Percentiles rank a stretch among this genome's conserved stretches.
These are phyloP conservation scores for Xylaria telfairii DNA, from an alignment of 495 filamentous ascomycete genomes.

Conservation along the genomic window DNA sequence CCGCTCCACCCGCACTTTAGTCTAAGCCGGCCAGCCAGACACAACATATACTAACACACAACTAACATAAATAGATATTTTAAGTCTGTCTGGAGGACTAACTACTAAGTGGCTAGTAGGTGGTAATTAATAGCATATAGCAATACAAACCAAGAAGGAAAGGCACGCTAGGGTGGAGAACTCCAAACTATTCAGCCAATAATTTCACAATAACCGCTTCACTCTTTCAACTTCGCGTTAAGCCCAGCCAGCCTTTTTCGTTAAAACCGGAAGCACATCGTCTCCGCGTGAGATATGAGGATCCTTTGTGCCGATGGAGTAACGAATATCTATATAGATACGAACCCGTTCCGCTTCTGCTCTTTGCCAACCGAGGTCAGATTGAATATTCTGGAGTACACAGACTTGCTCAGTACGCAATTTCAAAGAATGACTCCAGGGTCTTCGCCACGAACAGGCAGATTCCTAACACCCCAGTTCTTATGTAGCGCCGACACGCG, in stretches of 20 bases:
- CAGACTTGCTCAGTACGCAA: not conserved
- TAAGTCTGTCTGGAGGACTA: too few relatives aligned
- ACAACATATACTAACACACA: too few relatives aligned
- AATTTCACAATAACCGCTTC: not conserved
- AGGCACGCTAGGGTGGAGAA: not conserved
- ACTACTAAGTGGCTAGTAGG: not conserved
- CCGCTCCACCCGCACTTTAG: not conserved
- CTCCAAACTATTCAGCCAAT: not conserved
- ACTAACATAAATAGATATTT: too few relatives aligned
- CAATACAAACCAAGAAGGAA: not conserved
- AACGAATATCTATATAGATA: not conserved
- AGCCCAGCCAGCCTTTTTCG: not conserved
- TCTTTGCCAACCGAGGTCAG: not conserved
- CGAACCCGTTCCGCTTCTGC: not conserved
- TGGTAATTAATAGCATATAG: not conserved
- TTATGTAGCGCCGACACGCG: not conserved
- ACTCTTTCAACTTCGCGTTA: not conserved
- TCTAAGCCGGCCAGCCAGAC: too few relatives aligned
- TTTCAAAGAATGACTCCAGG: not conserved
- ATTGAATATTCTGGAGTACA: conserved; percentile 4
- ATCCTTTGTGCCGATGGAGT: too few relatives aligned
- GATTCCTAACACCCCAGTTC: not conserved
- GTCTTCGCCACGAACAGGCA: not conserved
- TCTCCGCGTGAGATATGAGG: not conserved
- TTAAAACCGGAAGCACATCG: not conserved